Evolutionary conservation across 352 stramenopile genomes (phyloP).

Genomic region (Globisporangium echinulatum): DNA sequence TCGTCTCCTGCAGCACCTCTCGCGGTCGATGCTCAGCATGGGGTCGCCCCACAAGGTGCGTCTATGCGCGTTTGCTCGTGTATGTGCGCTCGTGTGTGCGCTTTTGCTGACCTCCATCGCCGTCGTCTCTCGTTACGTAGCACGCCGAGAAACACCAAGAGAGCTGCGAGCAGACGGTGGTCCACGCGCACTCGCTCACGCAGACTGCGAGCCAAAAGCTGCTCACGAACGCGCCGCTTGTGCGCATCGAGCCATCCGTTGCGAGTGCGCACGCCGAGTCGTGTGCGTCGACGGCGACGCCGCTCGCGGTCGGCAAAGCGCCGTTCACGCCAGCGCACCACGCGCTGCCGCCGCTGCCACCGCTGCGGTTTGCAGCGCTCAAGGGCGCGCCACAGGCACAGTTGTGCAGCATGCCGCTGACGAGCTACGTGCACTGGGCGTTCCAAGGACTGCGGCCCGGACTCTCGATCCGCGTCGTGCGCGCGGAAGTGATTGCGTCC

Average conservation of each 20-base stretch:
- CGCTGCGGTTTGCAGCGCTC: conserved; percentile 43
- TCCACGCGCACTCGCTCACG: conserved; percentile 21
- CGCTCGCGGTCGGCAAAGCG: conserved; percentile 11
- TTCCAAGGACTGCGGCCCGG: conserved; percentile 46
- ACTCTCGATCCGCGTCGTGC: conserved; percentile 64
- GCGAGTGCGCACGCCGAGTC: background rate
- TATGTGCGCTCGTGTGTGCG: background rate
- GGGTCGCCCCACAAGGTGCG: conserved; percentile 41
- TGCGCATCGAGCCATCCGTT: background rate
- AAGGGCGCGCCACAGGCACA: conserved; percentile 25
- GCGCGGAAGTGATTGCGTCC: conserved; percentile 43
- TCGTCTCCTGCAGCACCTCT: conserved; percentile 56
- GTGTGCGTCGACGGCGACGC: conserved; percentile 7
- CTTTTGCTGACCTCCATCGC: too few species aligned
- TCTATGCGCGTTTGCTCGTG: background rate
- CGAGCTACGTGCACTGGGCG: conserved; percentile 45
- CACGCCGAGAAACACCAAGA: conserved; percentile 14
- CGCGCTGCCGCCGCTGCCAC: conserved; percentile 43
- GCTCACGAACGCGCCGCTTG: conserved; percentile 14
- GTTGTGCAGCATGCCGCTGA: conserved; percentile 37
- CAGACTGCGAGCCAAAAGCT: conserved; percentile 22
- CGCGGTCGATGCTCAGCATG: conserved; percentile 53
- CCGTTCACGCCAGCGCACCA: conserved; percentile 21
- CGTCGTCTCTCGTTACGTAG: conserved; percentile 1
- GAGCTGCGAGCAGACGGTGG: background rate